Percentiles rank a stretch among this genome's conserved stretches.
phyloP scores from a whole-genome alignment of 2,329 filamentous ascomycete species.

The Bipolaris oryzae region DNA sequence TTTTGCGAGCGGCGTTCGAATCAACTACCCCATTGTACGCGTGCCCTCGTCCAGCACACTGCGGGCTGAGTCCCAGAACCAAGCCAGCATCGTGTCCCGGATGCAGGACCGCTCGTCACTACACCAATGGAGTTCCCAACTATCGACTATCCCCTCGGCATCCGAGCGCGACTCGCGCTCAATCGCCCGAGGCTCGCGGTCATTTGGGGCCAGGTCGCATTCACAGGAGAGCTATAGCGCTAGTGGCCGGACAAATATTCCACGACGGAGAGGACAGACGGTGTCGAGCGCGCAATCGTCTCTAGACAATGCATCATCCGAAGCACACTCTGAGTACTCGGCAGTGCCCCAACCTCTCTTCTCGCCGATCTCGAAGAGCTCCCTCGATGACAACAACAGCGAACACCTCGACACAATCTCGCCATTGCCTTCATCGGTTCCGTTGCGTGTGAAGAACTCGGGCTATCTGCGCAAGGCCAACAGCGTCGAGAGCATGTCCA shows the following conservation, averaged over 20 bases:
- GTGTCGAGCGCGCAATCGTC: slow-evolving; percentile 43
- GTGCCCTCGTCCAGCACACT: slow-evolving; percentile 45
- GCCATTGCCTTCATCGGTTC: slow-evolving; percentile 46
- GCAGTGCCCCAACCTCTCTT: slow-evolving; percentile 47
- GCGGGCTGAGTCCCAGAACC: slow-evolving; percentile 43
- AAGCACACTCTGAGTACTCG: slow-evolving; percentile 39
- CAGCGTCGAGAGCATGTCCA: slow-evolving; percentile 39
- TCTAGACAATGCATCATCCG: slow-evolving; percentile 40
- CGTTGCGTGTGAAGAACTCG: slow-evolving; percentile 47
- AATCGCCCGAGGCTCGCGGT: slow-evolving; percentile 39
- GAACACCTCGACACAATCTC: slow-evolving; percentile 50
- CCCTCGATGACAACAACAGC: slow-evolving; percentile 39
- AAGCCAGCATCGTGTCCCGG: slow-evolving; percentile 45
- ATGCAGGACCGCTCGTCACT: slow-evolving; percentile 47
- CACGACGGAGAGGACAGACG: slow-evolving; percentile 41
- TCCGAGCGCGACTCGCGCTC: slow-evolving; percentile 47
- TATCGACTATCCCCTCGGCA: slow-evolving; percentile 47
- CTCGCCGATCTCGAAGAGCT: slow-evolving; percentile 31
- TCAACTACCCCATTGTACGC: slow-evolving; percentile 47
- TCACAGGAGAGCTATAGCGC: slow-evolving; percentile 39
- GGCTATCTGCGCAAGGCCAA: slow-evolving; percentile 43
- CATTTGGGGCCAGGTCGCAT: slow-evolving; percentile 39
- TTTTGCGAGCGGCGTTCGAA: slow-evolving; percentile 41
- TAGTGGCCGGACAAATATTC: slow-evolving; percentile 28
- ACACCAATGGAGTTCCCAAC: slow-evolving; percentile 50